Conservation (phyloP, 106 monocot species). For the Phalaenopsis aphrodite region DNA sequence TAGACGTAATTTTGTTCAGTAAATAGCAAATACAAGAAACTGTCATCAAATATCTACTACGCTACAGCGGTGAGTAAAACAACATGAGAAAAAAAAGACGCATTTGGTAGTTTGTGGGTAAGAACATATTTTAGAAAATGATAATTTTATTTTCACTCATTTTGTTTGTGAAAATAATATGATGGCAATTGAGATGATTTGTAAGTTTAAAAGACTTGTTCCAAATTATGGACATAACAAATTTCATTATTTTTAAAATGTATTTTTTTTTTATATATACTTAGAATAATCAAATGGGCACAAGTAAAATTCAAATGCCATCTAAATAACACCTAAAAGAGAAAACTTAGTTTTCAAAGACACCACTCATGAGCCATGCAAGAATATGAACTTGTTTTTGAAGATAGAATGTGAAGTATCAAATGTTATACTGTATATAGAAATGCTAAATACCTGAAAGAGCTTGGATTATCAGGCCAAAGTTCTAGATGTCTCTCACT, state of each 20-base stretch:
- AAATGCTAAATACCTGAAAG: constrained; percentile 39
- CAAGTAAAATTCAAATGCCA: neutral
- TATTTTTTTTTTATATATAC: neutral
- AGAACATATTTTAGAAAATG: neutral
- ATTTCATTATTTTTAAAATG: neutral
- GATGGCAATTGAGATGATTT: too few species aligned
- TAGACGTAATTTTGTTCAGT: too few species aligned
- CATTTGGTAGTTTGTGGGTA: too few species aligned
- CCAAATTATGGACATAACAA: neutral
- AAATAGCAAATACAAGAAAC: too few species aligned
- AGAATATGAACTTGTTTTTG: neutral
- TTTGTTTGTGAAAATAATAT: neutral
- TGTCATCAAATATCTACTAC: too few species aligned
- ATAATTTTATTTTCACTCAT: neutral
- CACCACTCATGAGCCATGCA: neutral
- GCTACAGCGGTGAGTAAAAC: too few species aligned
- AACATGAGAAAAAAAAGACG: too few species aligned
- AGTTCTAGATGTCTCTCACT: constrained; percentile 28
- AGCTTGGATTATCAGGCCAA: constrained; percentile 42
- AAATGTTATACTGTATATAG: neutral
- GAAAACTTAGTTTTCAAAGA: neutral
- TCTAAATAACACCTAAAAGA: neutral
- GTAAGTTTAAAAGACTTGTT: neutral
- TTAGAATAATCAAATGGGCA: neutral
- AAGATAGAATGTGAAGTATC: neutral